phyloP scores from a whole-genome alignment of 306 rosid species.

The Lathyrus tuberosus region DNA sequence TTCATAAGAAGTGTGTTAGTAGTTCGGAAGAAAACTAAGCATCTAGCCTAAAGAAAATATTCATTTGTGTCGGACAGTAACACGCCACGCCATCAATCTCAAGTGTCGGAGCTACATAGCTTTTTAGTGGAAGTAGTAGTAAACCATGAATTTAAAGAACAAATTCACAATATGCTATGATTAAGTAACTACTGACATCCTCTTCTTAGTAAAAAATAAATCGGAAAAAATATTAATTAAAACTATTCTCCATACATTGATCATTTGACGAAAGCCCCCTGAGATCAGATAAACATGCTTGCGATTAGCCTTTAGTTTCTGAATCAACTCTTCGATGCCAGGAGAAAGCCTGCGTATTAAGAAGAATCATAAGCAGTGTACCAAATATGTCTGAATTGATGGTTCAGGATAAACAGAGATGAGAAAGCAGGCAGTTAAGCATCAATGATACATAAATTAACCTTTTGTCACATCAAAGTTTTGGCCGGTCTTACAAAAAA shows the following conservation, averaged over 20 bases:
- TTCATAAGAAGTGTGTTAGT: slow-evolving; percentile 49
- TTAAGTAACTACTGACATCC: slow-evolving; percentile 15
- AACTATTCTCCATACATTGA: slow-evolving; percentile 62
- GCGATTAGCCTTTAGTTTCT: slow-evolving; percentile 65
- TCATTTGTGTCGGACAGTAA: too few relatives aligned
- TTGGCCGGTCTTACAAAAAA: not conserved
- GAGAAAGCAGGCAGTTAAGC: slow-evolving; percentile 18
- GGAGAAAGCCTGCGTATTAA: slow-evolving; percentile 76
- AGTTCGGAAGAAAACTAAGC: slow-evolving; percentile 27
- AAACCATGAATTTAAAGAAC: slow-evolving; percentile 8
- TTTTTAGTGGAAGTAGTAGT: not conserved
- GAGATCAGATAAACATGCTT: slow-evolving; percentile 76
- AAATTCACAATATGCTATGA: not conserved
- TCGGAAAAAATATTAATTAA: slow-evolving; percentile 18
- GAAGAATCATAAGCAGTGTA: slow-evolving; percentile 24
- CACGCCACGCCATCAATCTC: too few relatives aligned
- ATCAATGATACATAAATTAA: slow-evolving; percentile 15
- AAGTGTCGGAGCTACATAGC: too few relatives aligned
- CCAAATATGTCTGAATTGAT: slow-evolving; percentile 24
- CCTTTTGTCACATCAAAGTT: slow-evolving; percentile 16
- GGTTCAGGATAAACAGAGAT: slow-evolving; percentile 7
- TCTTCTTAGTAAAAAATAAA: slow-evolving; percentile 20
- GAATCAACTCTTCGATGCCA: slow-evolving; percentile 77
- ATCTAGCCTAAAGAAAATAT: not conserved
- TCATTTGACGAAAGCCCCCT: slow-evolving; percentile 97